phyloP scores from a whole-genome alignment of 2,329 filamentous ascomycete species.

The Fusarium sp. region DNA sequence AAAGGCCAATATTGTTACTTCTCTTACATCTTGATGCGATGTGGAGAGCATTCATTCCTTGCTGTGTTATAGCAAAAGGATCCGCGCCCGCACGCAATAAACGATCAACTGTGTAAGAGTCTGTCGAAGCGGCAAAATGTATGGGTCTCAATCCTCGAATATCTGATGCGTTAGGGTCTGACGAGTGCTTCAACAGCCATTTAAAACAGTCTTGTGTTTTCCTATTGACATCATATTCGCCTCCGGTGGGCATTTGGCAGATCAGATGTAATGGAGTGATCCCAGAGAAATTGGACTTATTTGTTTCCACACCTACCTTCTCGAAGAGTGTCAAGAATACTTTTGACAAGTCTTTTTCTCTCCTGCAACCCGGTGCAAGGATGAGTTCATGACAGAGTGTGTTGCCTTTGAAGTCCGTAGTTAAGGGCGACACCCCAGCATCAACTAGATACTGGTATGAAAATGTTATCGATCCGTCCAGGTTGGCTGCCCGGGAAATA shows the following conservation, averaged over 20 bases:
- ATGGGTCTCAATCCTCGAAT: slow-evolving; percentile 21
- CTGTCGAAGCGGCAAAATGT: slow-evolving; percentile 32
- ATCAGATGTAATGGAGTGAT: slow-evolving; percentile 30
- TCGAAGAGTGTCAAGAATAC: slow-evolving; percentile 1
- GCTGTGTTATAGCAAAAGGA: slow-evolving; percentile 21
- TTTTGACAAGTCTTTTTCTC: neutral
- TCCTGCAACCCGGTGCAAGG: neutral
- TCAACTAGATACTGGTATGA: slow-evolving; percentile 19
- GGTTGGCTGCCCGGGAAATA: neutral
- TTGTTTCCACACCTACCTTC: slow-evolving; percentile 8
- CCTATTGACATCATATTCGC: neutral
- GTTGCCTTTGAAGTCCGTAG: slow-evolving; percentile 27
- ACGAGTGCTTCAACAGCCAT: slow-evolving; percentile 8
- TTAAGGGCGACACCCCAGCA: slow-evolving; percentile 15
- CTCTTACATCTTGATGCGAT: slow-evolving; percentile 32
- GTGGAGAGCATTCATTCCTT: slow-evolving; percentile 32
- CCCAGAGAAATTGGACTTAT: slow-evolving; percentile 21
- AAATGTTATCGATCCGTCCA: neutral
- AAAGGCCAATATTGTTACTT: slow-evolving; percentile 21
- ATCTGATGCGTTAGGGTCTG: slow-evolving; percentile 8
- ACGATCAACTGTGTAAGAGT: slow-evolving; percentile 4
- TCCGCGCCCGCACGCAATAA: slow-evolving; percentile 27
- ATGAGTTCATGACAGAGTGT: slow-evolving; percentile 30
- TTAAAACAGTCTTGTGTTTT: slow-evolving; percentile 6
- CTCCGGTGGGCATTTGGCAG: slow-evolving; percentile 1